Conservation (phyloP, 148 eudicot genomes). For the Rhododendron henanense region DNA sequence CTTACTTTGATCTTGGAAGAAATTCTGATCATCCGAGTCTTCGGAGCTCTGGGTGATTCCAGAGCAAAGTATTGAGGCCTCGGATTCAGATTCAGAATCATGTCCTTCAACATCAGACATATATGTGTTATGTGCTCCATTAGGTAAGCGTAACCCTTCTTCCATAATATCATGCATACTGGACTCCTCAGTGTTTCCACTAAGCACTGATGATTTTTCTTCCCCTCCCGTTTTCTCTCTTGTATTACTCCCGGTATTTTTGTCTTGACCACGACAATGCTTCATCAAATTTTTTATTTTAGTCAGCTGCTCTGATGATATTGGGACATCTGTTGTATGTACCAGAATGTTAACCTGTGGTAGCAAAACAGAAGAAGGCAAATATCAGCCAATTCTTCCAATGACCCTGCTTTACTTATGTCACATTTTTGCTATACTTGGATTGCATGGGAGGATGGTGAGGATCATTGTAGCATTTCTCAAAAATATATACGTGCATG, state of each 20-base stretch:
- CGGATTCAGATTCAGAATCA: constrained; percentile 58
- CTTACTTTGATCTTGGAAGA: constrained; percentile 26
- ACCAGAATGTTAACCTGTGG: constrained; percentile 76
- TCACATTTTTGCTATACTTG: not conserved
- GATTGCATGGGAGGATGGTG: not conserved
- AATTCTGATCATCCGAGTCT: constrained; percentile 40
- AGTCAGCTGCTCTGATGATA: constrained; percentile 50
- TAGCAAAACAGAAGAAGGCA: constrained; percentile 14
- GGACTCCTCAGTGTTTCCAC: constrained; percentile 60
- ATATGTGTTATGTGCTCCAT: constrained; percentile 31
- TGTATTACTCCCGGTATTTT: constrained; percentile 13
- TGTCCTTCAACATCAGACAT: constrained; percentile 29
- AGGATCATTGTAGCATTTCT: not conserved
- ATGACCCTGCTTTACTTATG: not conserved
- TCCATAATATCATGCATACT: constrained; percentile 31
- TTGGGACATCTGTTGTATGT: constrained; percentile 53
- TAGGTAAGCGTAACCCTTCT: constrained; percentile 28
- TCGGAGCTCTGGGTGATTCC: constrained; percentile 43
- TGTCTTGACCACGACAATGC: constrained; percentile 34
- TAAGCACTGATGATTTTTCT: constrained; percentile 42
- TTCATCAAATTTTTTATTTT: constrained; percentile 46
- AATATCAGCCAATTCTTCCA: not conserved
- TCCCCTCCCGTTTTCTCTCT: constrained; percentile 25
- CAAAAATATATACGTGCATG: not conserved
- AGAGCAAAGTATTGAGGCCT: constrained; percentile 60